These are phyloP conservation scores for Coemansia reversa DNA, from an alignment of 192 early-diverging fungal species.

Conservation along the genomic window DNA sequence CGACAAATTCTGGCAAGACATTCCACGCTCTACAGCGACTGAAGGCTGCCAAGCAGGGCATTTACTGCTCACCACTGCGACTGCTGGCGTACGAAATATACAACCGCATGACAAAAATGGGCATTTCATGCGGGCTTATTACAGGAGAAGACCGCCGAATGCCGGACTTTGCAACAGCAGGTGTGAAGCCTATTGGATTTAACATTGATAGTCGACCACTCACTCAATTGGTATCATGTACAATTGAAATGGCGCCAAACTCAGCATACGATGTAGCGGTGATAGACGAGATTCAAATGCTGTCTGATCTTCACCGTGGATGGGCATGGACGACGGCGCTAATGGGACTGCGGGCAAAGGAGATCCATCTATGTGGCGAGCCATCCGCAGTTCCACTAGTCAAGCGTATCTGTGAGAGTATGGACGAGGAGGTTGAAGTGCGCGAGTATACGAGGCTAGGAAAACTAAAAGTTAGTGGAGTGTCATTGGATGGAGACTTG, in stretches of 20 bases:
- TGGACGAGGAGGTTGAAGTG: constrained; percentile 80
- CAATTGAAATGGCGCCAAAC: constrained; percentile 85
- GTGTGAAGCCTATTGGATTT: constrained; percentile 23
- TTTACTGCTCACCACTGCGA: constrained; percentile 90
- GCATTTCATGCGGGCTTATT: constrained; percentile 76
- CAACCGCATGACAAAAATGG: constrained; percentile 74
- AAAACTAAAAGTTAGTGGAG: constrained; percentile 56
- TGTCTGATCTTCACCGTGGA: constrained; percentile 77
- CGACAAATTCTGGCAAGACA: constrained; percentile 98
- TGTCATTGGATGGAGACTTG: constrained; percentile 59
- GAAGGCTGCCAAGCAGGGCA: constrained; percentile 56
- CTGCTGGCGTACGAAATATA: constrained; percentile 92
- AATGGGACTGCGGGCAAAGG: constrained; percentile 71
- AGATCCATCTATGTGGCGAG: constrained; percentile 94
- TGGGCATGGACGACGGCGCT: constrained; percentile 97
- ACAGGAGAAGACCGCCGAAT: constrained; percentile 87
- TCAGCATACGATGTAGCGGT: constrained; percentile 76
- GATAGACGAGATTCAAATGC: constrained; percentile 98
- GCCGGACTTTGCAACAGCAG: constrained; percentile 46
- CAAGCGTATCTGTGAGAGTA: constrained; percentile 62
- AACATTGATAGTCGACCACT: constrained; percentile 16
- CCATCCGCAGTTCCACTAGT: constrained; percentile 80
- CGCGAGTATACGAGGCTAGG: constrained; percentile 79
- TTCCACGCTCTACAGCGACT: constrained; percentile 81
- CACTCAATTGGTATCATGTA: constrained; percentile 66